Percentiles rank a stretch among this genome's conserved stretches.
These are phyloP conservation scores for Didymellaceae sp. DNA, from an alignment of 2,329 filamentous ascomycete species.

Conservation along the genomic window DNA sequence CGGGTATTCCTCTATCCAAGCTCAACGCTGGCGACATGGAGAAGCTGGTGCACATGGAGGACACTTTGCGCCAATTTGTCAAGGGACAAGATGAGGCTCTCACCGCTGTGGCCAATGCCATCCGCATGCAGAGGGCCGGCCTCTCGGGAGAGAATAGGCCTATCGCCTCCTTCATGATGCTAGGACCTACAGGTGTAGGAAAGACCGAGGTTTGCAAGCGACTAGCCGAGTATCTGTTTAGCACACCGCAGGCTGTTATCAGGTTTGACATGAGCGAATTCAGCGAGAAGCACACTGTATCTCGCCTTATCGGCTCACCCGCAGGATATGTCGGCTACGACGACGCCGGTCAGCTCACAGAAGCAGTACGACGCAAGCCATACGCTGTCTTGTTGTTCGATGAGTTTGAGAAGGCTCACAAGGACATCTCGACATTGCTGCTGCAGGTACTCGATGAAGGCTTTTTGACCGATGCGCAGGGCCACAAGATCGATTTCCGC, in stretches of 20 bases:
- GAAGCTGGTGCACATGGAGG: constrained; percentile 95
- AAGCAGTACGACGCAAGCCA: constrained; percentile 91
- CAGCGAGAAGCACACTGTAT: constrained; percentile 96
- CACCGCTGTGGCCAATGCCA: constrained; percentile 87
- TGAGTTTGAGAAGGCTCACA: constrained; percentile 97
- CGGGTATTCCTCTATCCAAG: constrained; percentile 91
- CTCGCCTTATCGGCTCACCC: constrained; percentile 87
- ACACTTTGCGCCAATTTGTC: constrained; percentile 80
- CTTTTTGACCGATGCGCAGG: constrained; percentile 92
- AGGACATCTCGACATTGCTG: constrained; percentile 89
- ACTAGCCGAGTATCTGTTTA: constrained; percentile 91
- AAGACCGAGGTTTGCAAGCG: constrained; percentile 99
- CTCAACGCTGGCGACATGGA: constrained; percentile 93
- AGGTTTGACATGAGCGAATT: constrained; percentile 99
- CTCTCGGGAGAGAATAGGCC: constrained; percentile 90
- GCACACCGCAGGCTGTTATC: constrained; percentile 86
- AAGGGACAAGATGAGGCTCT: constrained; percentile 95
- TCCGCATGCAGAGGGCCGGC: constrained; percentile 91
- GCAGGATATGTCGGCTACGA: constrained; percentile 92
- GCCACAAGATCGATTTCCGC: constrained; percentile 94
- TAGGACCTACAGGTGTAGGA: constrained; percentile 93
- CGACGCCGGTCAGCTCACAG: constrained; percentile 93
- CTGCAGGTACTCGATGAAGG: constrained; percentile 96
- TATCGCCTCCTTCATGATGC: constrained; percentile 94
- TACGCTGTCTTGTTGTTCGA: constrained; percentile 96